Evolutionary conservation across 305 asterid species (phyloP), one percentile per base, ranked within the genome.

Genomic region (Solanum hybrid): DNA sequence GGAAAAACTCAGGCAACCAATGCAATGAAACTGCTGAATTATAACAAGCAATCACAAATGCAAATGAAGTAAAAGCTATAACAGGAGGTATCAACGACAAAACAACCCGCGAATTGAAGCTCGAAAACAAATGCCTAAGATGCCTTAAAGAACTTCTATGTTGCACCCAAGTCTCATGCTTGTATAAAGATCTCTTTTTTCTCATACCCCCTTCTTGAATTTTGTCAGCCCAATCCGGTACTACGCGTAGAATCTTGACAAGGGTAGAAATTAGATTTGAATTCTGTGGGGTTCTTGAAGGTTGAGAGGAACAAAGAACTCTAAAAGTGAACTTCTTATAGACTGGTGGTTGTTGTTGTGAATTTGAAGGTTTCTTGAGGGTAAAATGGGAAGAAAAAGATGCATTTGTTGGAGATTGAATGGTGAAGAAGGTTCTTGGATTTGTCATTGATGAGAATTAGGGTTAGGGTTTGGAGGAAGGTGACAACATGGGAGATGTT

Each of bases 61-160:
- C 99, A 51, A 95, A 95, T 3, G 95, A 94, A 4, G 99, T 97
- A 87, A 96, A 96, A 2, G 88, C 96, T 66, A 96, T 91, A 76
- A 97, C 98, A 0, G 99, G 99, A 8, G 99, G 99, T 26, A 96
- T 91, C 89, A 97, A 86, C 0, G 99, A 97, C 13, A 97, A 75
- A 88, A 97, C 92, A 27, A 96, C 99, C 89, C 99, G 94, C 13
- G 99, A 97, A 51, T 88, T 92, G 17, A 95, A 76, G 93, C 98
- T 96, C 2, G 98, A 86, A 16, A 91, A 34, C 90, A 96, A 89
- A 88, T 97, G 99, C 81, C 99, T 87, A 79, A 94, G 86, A 72
- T 97, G 99, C 16, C 99, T 90, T 12, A 90, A 89, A 9, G 99
- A 96, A 94, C 99, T 95, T 27, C 98, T 81, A 79, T 96, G 99